A percentile compares a stretch with the other conserved stretches of the same genome.
Evolutionary conservation across 192 early-diverging fungal genomes (phyloP).

Genomic region (Coemansia sp.): DNA sequence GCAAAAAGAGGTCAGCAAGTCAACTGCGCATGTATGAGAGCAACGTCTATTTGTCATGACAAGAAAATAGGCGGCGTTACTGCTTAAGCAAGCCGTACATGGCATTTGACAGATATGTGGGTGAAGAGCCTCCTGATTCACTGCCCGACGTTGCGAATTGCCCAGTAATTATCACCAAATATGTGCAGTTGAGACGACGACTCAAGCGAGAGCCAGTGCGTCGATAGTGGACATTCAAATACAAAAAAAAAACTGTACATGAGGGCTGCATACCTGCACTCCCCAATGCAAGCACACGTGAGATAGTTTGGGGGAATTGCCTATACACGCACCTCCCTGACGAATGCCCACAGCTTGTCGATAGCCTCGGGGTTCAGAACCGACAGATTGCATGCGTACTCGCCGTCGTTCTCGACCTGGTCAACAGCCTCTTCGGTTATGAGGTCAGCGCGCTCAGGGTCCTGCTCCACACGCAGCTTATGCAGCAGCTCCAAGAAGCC

Average conservation of each 20-base stretch:
- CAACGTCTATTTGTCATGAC: not conserved
- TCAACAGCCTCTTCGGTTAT: conserved; percentile 39
- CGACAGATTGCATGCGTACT: conserved; percentile 44
- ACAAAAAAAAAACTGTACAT: not conserved
- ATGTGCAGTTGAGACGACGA: not conserved
- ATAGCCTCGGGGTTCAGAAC: conserved; percentile 33
- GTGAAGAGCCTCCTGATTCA: not conserved
- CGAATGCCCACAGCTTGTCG: conserved; percentile 45
- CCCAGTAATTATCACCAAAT: conserved; percentile 3
- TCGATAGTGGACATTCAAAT: not conserved
- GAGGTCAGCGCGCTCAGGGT: conserved; percentile 28
- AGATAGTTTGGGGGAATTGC: not conserved
- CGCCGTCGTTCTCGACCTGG: conserved; percentile 26
- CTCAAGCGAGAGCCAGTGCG: not conserved
- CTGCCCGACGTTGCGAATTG: not conserved
- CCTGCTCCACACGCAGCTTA: conserved; percentile 48
- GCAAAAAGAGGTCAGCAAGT: not conserved
- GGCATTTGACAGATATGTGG: not conserved
- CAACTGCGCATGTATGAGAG: not conserved
- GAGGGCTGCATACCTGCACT: not conserved
- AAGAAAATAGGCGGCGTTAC: conserved; percentile 7
- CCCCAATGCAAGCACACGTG: not conserved
- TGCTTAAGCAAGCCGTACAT: conserved; percentile 7
- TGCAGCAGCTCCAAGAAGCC: conserved; percentile 42
- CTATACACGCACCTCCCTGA: conserved; percentile 10